Percentiles rank a stretch among this genome's conserved stretches.
Evolutionary conservation across 805 yeast genomes (phyloP).

Genomic region (Ogataea nitratoaversa): DNA sequence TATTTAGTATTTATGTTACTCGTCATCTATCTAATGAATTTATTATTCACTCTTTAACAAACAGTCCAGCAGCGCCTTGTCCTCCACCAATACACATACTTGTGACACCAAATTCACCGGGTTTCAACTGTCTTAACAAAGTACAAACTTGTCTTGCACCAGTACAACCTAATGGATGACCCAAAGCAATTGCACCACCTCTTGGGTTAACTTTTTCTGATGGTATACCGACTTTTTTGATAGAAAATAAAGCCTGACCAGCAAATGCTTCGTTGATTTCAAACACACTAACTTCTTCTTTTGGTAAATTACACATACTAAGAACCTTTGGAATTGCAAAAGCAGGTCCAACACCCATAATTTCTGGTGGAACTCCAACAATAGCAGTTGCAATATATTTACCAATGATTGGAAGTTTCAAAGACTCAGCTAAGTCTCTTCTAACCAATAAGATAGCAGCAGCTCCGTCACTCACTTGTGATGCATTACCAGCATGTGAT

Average conservation of each 20-base stretch:
- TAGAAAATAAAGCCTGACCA: slow-evolving; percentile 82
- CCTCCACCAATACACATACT: slow-evolving; percentile 99
- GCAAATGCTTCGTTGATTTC: slow-evolving; percentile 98
- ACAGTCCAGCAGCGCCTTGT: slow-evolving; percentile 94
- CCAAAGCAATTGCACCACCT: slow-evolving; percentile 96
- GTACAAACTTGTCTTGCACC: slow-evolving; percentile 91
- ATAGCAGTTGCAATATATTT: slow-evolving; percentile 74
- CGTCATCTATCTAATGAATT: too few relatives aligned
- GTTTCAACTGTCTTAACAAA: slow-evolving; percentile 68
- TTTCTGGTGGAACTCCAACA: slow-evolving; percentile 94
- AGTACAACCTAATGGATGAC: slow-evolving; percentile 89
- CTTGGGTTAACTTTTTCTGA: slow-evolving; percentile 72
- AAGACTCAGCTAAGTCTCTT: slow-evolving; percentile 75
- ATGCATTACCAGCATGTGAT: slow-evolving; percentile 95
- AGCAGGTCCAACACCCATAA: slow-evolving; percentile 98
- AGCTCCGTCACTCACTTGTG: slow-evolving; percentile 95
- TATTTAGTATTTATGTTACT: too few relatives aligned
- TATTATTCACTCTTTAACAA: slow-evolving; percentile 72
- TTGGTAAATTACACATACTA: slow-evolving; percentile 36
- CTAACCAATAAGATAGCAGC: slow-evolving; percentile 84
- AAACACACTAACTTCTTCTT: slow-evolving; percentile 66
- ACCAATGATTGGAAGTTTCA: slow-evolving; percentile 69
- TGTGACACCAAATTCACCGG: slow-evolving; percentile 83
- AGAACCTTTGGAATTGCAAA: slow-evolving; percentile 86
- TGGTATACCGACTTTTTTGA: slow-evolving; percentile 64